Base-by-base conservation (phyloP, 805 yeast species). In the Komagataella kurtzmanii region DNA sequence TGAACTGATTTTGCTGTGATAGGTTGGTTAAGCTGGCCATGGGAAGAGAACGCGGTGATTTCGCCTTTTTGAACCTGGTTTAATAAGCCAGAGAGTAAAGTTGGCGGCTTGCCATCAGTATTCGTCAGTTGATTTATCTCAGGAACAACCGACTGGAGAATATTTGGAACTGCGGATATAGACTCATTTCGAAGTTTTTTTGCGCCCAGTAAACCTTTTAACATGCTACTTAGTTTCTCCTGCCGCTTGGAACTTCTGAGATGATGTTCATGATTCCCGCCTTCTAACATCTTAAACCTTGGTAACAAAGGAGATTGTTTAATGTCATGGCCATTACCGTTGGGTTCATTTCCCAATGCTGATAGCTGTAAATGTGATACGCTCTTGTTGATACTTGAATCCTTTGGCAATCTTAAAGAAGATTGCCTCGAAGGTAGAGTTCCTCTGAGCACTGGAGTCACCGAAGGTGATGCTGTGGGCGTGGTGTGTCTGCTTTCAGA, bases 181-280 rank as follows among this genome's bases (percentile, higher is more conserved):
- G 91, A 89, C 57, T 77, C 87, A 56, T 77, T 83, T 54, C 91
- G 69, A 24, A 81, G 65, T 59, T 81, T 82, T 55, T 83, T 83
- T 1, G 85, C 86, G 8, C 88, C 89, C n/a, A 85, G 63, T 58
- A 84, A 73, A 62, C 82, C 88, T 60, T 83, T 85, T 55, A 85
- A 71, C 89, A 85, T 83, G 54, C 80, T 80, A 6, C 82, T 74
- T 44, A 85, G 64, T 58, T 85, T 85, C 60, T 85, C 95, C 64
- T 85, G 91, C 58, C 95, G 72, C 62, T 81, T 83, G 6, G 91
- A 82, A 47, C 83, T 81, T 54, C 80, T 75, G 54, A 91, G 71
- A 62, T 80, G 80, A 65, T 91, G 99, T 59, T 79, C 87, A 65
- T 91, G 99, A 10, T 68, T 56, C 3, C 95, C 95, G 57, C 83